These are phyloP conservation scores for Plasmodium reichenowi DNA, from an alignment of 169 alveolate species.

Conservation along the genomic window DNA sequence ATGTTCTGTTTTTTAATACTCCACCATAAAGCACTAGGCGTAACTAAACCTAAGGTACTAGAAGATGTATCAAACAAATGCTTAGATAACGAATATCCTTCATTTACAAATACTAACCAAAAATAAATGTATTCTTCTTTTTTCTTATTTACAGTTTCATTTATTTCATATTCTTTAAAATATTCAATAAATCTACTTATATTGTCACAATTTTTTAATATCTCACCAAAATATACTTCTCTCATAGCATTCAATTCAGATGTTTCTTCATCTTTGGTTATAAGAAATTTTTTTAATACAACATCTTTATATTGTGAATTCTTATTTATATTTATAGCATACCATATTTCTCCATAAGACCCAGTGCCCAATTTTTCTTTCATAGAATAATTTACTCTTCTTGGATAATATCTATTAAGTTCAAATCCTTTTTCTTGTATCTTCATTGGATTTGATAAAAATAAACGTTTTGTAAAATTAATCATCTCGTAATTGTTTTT, in stretches of 20 bases:
- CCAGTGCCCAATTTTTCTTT: slow-evolving; percentile 49
- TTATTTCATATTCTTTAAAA: slow-evolving; percentile 62
- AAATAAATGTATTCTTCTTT: slow-evolving; percentile 26
- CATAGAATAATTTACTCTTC: slow-evolving; percentile 33
- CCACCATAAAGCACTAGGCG: slow-evolving; percentile 71
- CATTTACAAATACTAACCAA: slow-evolving; percentile 74
- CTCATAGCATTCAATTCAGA: slow-evolving; percentile 65
- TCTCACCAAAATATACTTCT: slow-evolving; percentile 64
- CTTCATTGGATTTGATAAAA: slow-evolving; percentile 6
- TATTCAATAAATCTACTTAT: slow-evolving; percentile 73
- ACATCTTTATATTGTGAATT: slow-evolving; percentile 32
- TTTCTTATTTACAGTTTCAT: neutral
- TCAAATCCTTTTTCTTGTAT: neutral
- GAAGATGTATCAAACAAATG: slow-evolving; percentile 37
- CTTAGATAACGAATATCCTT: slow-evolving; percentile 52
- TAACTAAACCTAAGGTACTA: slow-evolving; percentile 35
- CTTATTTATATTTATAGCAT: slow-evolving; percentile 42
- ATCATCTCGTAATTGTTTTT: slow-evolving; percentile 37
- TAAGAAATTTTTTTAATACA: slow-evolving; percentile 45
- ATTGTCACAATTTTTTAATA: slow-evolving; percentile 39
- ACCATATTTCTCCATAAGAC: slow-evolving; percentile 72
- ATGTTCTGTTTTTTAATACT: slow-evolving; percentile 69
- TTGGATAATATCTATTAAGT: slow-evolving; percentile 18
- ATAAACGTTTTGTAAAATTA: slow-evolving; percentile 37
- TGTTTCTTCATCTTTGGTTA: slow-evolving; percentile 35